Evolutionary conservation across 768 basidiomycete species (phyloP).

Genomic region (Botryobasidium botryosum): DNA sequence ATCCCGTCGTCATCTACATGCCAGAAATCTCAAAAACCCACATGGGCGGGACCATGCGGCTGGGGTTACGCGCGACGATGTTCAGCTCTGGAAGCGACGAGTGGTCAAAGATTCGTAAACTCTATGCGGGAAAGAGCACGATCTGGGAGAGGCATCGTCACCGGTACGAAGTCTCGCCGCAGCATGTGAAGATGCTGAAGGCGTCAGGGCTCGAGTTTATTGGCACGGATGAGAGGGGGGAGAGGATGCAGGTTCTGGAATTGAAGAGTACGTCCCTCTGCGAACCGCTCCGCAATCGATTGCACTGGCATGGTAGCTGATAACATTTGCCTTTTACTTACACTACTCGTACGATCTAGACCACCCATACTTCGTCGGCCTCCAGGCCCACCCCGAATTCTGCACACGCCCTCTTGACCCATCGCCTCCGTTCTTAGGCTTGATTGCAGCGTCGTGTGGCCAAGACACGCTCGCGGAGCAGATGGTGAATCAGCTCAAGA

Average conservation of each 20-base stretch:
- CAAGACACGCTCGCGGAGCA: constrained; percentile 53
- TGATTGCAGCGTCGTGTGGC: constrained; percentile 66
- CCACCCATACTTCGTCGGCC: constrained; percentile 84
- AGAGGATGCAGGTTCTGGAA: constrained; percentile 95
- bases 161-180: constrained; percentile 90
- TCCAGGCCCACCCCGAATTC: constrained; percentile 98
- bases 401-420: constrained; percentile 97
- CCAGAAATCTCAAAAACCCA: constrained; percentile 96
- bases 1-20: constrained; percentile 89
- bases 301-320: background rate
- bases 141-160: constrained; percentile 97
- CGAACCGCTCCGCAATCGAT: background rate
- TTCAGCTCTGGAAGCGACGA: constrained; percentile 52
- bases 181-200: constrained; percentile 55
- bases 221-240: constrained; percentile 89
- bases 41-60: constrained; percentile 99
- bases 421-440: constrained; percentile 91
- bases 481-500: constrained; percentile 39
- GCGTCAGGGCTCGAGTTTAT: constrained; percentile 57
- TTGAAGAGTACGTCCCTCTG: constrained; percentile 40
- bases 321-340: background rate
- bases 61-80: constrained; percentile 92
- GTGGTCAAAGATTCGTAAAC: constrained; percentile 54
- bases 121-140: constrained; percentile 67
- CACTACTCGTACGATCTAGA: constrained; percentile 27